These are phyloP conservation scores for Phialocephala sp. DNA, from an alignment of 2,329 filamentous ascomycete genomes.

Conservation along the genomic window DNA sequence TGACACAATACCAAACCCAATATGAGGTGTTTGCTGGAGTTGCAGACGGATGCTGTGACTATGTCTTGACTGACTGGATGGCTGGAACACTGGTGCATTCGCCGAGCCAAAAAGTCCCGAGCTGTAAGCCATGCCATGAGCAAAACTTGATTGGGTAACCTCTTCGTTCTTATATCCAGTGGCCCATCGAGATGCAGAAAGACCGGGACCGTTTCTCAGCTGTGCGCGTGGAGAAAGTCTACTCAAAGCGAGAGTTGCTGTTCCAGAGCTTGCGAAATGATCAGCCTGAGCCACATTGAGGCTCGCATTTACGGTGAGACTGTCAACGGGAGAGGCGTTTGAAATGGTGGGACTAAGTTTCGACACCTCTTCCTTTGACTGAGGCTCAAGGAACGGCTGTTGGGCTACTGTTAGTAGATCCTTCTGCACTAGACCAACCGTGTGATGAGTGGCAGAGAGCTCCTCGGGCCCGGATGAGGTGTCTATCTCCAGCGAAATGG, in stretches of 20 bases:
- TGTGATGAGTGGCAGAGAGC: background rate
- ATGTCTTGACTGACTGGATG: background rate
- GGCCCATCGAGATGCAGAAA: slow-evolving; percentile 24
- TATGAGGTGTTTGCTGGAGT: background rate
- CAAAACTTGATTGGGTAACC: background rate
- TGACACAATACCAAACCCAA: background rate
- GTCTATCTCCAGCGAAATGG: background rate
- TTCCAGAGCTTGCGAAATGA: background rate
- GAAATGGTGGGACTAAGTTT: background rate
- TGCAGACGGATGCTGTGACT: background rate
- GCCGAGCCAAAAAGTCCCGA: background rate
- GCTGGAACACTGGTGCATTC: background rate
- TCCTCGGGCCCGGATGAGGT: background rate
- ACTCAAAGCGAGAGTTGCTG: background rate
- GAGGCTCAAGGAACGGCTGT: background rate
- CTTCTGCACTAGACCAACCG: background rate
- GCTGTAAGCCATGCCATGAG: background rate
- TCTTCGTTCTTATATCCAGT: background rate
- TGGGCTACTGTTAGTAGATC: background rate
- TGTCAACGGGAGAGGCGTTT: background rate
- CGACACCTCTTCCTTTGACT: background rate
- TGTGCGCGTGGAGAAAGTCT: background rate
- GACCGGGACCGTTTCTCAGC: slow-evolving; percentile 14
- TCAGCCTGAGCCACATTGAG: background rate
- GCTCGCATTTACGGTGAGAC: background rate